These are phyloP conservation scores for Pleurozium schreberi DNA, from an alignment of 225 moss, liverwort and hornwort species.

Conservation along the genomic window DNA sequence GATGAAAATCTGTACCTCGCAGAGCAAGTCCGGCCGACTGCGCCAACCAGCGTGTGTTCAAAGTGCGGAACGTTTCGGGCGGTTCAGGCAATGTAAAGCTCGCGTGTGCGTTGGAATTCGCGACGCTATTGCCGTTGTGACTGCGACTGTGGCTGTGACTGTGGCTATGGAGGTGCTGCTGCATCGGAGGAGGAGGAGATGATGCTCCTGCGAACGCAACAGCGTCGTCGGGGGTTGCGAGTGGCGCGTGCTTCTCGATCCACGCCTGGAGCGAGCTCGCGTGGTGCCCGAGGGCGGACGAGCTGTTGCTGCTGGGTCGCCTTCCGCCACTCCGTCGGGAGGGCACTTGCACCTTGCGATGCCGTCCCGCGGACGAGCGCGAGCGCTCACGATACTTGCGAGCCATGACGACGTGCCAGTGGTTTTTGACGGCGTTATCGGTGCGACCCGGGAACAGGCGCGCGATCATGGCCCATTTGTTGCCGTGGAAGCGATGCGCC, in stretches of 20 bases:
- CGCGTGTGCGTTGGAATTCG: background rate
- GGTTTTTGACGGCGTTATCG: constrained; percentile 97
- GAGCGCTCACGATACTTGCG: constrained; percentile 79
- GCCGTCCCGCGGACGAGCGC: constrained; percentile 54
- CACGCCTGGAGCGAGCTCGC: constrained; percentile 59
- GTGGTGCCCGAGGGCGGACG: constrained; percentile 10
- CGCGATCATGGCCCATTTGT: constrained; percentile 99
- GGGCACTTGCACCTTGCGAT: constrained; percentile 53
- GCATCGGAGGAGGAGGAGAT: background rate
- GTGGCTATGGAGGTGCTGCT: constrained; percentile 16
- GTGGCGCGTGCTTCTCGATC: constrained; percentile 64
- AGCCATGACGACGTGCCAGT: constrained; percentile 96
- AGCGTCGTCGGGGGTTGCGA: background rate
- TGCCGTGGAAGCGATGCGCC: constrained; percentile 88
- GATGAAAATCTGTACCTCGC: constrained; percentile 12
- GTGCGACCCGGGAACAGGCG: constrained; percentile 87
- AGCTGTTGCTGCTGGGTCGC: constrained; percentile 13
- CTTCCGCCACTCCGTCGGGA: constrained; percentile 31
- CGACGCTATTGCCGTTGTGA: background rate
- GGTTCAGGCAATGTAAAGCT: constrained; percentile 9
- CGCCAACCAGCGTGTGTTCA: background rate
- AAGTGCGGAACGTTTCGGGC: background rate
- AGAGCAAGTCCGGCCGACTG: background rate
- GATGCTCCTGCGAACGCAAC: background rate
- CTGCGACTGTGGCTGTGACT: background rate